These are phyloP conservation scores for Solanum chmielewskii DNA, from an alignment of 257 asterid genomes.

Conservation along the genomic window DNA sequence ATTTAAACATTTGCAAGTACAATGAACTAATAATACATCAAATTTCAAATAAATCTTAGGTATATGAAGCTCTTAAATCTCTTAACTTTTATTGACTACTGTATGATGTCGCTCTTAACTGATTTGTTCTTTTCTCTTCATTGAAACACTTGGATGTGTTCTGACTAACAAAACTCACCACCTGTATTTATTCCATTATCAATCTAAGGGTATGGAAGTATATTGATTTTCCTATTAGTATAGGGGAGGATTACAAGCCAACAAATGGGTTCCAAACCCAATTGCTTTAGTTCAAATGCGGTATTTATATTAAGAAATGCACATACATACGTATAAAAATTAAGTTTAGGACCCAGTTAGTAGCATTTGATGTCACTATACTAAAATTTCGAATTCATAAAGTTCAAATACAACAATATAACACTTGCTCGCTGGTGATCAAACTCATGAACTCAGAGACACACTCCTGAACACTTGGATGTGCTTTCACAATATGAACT, in stretches of 20 bases:
- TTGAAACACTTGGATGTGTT: background rate
- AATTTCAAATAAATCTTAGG: background rate
- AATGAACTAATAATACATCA: background rate
- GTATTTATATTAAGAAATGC: background rate
- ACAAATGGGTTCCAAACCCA: background rate
- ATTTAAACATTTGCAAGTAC: background rate
- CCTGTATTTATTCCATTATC: background rate
- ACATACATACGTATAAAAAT: background rate
- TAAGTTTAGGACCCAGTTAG: background rate
- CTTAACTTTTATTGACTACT: background rate
- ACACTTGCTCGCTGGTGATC: constrained; percentile 56
- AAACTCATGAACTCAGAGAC: constrained; percentile 13
- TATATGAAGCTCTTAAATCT: background rate
- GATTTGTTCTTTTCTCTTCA: background rate
- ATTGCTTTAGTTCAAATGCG: background rate
- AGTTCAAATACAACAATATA: background rate
- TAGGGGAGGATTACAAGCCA: background rate
- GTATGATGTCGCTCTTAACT: background rate
- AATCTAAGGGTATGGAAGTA: background rate
- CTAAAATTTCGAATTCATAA: background rate
- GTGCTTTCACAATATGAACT: background rate
- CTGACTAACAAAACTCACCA: background rate
- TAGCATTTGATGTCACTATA: background rate
- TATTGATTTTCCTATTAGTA: background rate
- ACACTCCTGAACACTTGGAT: background rate